phyloP scores from a whole-genome alignment of 2,329 filamentous ascomycete species.

The Sphaerulina musiva region DNA sequence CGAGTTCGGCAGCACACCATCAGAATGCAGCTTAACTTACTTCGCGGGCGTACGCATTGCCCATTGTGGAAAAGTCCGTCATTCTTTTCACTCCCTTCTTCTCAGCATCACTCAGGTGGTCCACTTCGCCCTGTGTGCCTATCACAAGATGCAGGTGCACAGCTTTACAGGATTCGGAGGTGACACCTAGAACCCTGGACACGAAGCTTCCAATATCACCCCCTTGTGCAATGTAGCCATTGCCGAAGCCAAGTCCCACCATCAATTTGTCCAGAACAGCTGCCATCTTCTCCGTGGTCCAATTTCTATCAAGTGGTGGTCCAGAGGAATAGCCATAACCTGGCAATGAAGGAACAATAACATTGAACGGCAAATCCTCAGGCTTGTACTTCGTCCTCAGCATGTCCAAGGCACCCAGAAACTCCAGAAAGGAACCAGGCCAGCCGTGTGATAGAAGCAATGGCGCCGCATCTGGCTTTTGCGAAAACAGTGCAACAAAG shows the following conservation, averaged over 20 bases:
- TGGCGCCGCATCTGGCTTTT: constrained; percentile 44
- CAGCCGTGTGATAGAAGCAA: constrained; percentile 49
- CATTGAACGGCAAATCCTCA: constrained; percentile 49
- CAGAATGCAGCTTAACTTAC: background rate
- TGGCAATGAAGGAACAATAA: constrained; percentile 51
- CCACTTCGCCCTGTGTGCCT: constrained; percentile 11
- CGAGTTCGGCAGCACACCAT: background rate
- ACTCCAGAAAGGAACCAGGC: constrained; percentile 51
- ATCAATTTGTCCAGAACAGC: constrained; percentile 48
- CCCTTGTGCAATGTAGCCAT: constrained; percentile 51
- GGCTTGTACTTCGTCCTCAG: constrained; percentile 46
- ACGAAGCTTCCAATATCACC: constrained; percentile 51
- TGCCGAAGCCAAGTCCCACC: constrained; percentile 47
- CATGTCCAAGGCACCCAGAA: constrained; percentile 46
- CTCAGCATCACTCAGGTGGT: constrained; percentile 20
- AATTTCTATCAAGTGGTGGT: constrained; percentile 44
- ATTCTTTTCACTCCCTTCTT: constrained; percentile 21
- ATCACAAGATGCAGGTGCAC: constrained; percentile 25
- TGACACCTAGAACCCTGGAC: constrained; percentile 39
- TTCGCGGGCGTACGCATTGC: constrained; percentile 44
- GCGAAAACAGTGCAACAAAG: constrained; percentile 48
- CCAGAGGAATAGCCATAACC: constrained; percentile 49
- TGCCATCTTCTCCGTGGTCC: constrained; percentile 37
- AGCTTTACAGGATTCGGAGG: constrained; percentile 45
- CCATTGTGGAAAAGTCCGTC: constrained; percentile 30